Evolutionary conservation across 2,329 filamentous ascomycete species (phyloP).

Genomic region (Cyclaneusma minus): DNA sequence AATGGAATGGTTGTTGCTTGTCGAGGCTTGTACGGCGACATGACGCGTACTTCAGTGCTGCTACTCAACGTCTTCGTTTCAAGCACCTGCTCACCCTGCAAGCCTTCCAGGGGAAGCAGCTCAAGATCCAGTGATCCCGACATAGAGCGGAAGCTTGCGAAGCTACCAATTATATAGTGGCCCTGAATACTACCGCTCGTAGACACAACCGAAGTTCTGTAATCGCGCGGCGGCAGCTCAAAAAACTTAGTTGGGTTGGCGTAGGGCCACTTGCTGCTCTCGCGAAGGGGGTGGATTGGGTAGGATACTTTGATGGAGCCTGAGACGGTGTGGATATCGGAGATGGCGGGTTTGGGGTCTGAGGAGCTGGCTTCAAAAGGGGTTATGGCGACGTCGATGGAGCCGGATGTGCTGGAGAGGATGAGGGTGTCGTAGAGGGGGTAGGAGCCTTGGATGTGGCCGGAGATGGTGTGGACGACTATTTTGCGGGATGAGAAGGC

Average conservation of each 20-base stretch:
- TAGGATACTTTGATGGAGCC: constrained; percentile 11
- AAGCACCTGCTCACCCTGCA: constrained; percentile 2
- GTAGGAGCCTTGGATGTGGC: constrained; percentile 13
- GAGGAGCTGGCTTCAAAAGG: constrained; percentile 9
- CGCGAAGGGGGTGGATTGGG: constrained; percentile 7
- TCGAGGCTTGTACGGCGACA: constrained; percentile 12
- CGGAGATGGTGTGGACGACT: constrained; percentile 12
- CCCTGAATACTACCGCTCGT: constrained; percentile 12
- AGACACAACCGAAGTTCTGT: constrained; percentile 13
- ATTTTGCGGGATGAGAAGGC: constrained; percentile 12
- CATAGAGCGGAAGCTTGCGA: constrained; percentile 8
- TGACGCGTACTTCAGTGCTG: constrained; percentile 8
- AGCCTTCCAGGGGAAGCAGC: constrained; percentile 9
- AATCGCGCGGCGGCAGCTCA: constrained; percentile 15
- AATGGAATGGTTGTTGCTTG: constrained; percentile 3
- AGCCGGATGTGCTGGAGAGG: constrained; percentile 12
- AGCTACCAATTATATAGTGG: constrained; percentile 12
- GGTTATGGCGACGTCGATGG: constrained; percentile 8
- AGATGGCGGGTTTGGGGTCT: constrained; percentile 11
- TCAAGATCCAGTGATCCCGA: constrained; percentile 10
- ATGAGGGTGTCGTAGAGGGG: constrained; percentile 14
- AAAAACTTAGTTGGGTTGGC: constrained; percentile 5
- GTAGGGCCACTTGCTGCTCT: constrained; percentile 2
- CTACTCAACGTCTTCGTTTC: constrained; percentile 13
- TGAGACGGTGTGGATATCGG: constrained; percentile 12